phyloP scores from a whole-genome alignment of 202 grass and related monocot species.

The Bolboschoenoplectus hybrid region DNA sequence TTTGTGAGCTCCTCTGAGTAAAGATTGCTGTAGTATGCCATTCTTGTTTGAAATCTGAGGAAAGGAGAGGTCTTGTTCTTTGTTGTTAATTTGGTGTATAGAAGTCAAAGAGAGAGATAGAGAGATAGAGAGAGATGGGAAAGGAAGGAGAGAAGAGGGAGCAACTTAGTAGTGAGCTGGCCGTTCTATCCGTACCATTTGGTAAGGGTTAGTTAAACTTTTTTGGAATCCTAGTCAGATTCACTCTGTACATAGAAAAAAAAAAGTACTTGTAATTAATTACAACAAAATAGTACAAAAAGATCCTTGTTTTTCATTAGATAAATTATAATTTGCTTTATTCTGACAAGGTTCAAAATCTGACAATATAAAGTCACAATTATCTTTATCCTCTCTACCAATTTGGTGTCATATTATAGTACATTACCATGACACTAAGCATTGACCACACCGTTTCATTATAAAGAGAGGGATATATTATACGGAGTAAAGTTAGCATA shows the following conservation, averaged over 20 bases:
- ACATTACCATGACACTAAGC: neutral
- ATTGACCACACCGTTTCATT: neutral
- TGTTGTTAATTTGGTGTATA: constrained; percentile 24
- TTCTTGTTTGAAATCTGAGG: constrained; percentile 23
- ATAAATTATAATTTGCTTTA: neutral
- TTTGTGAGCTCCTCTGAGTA: constrained; percentile 45
- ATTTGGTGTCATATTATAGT: neutral
- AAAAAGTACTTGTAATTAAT: neutral
- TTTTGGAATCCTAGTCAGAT: constrained; percentile 35
- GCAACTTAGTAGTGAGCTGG: constrained; percentile 37
- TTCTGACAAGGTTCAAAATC: constrained; percentile 2
- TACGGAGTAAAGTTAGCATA: no score
- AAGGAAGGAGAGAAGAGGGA: constrained; percentile 16
- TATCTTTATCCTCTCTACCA: neutral
- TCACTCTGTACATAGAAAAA: neutral
- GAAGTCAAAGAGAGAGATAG: constrained; percentile 27
- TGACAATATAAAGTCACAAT: neutral
- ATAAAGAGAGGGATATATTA: no score
- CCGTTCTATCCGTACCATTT: constrained; percentile 13
- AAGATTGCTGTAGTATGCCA: constrained; percentile 42
- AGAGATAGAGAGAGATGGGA: neutral
- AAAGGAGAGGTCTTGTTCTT: constrained; percentile 22
- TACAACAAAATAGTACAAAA: neutral
- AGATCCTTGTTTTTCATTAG: neutral
- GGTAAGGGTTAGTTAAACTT: constrained; percentile 34